Evolutionary conservation across 2,329 filamentous ascomycete genomes (phyloP), one percentile per base, ranked within the genome.

Genomic region (Pseudogymnoascus sp.): DNA sequence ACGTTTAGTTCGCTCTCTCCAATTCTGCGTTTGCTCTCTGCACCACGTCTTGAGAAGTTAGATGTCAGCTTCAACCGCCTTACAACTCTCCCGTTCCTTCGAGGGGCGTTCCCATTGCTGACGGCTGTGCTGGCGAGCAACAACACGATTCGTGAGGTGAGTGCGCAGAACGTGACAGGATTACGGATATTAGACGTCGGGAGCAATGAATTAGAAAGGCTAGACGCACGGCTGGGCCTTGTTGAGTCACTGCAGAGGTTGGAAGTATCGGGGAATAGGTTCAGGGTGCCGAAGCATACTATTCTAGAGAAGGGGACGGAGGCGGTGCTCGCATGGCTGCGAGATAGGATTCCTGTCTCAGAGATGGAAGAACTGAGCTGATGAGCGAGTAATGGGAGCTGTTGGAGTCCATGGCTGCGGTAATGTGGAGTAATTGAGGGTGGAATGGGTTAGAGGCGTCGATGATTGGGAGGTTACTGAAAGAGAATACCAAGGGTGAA

Each of bases 241-340:
- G 79, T 96, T 0, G 80, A 81, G 1, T 77, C 86, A 69, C 66
- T 85, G 77, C 78, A 89, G 80, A 75, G 83, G 62, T 78, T 97
- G 8, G 89, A 96, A 59, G 89, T 96, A 3, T 84, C 84, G 28
- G 92, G 92, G 0, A 97, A 97, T 73, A 82, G 87, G 34, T 97
- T 97, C 76, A 83, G 91, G 34, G 91, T 97, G 34, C 93, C 93
- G 0, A 85, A 90, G 63, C 93, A 89, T 78, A 89, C 89, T 66
- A 83, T 96, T 5, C 77, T 97, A 59, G 89, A 93, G 65, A 89
- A 91, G 66, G 93, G 93, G 0, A 97, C 93, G 0, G 91, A 96
- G 69, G 89, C 90, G 2, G 88, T 91, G 0, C 77, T 97, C 68
- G 81, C 86, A 60, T 96, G 91, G 89, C 75, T 97, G 60, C 83